Conservation (phyloP, 768 basidiomycete species). For the Russula vinacea region DNA sequence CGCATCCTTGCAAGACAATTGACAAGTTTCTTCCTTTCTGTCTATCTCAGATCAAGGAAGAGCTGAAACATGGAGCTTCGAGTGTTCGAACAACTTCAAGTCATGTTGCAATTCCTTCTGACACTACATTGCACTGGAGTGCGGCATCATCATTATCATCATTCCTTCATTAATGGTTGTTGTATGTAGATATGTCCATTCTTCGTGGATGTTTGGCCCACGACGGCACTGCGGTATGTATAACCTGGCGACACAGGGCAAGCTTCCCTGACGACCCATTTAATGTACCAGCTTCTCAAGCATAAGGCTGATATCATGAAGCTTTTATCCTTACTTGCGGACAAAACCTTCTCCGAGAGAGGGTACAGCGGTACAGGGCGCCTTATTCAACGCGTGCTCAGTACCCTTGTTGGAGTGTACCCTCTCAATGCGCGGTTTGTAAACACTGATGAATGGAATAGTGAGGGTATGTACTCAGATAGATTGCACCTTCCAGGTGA, state of each 20-base stretch:
- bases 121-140: conserved; percentile 95
- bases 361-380: conserved; percentile 81
- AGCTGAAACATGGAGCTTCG: conserved; percentile 87
- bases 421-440: conserved; percentile 76
- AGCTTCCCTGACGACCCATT: conserved; percentile 7
- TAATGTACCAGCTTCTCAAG: conserved; percentile 54
- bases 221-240: conserved; percentile 58
- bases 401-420: conserved; percentile 72
- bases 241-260: not conserved
- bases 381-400: conserved; percentile 69
- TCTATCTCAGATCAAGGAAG: conserved; percentile 70
- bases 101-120: conserved; percentile 70
- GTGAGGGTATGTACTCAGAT: conserved; percentile 55
- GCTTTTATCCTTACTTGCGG: conserved; percentile 62
- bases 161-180: conserved; percentile 5
- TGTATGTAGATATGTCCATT: conserved; percentile 66
- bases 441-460: conserved; percentile 76
- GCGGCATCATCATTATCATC: conserved; percentile 34
- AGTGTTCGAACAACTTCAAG: conserved; percentile 77
- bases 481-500: not conserved
- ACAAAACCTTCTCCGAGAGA: conserved; percentile 83
- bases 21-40: conserved; percentile 80
- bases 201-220: conserved; percentile 79
- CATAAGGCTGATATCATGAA: conserved; percentile 63
- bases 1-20: conserved; percentile 70